Conservation (phyloP, 2,329 filamentous ascomycete genomes). For the Elsinoe arachidis region DNA sequence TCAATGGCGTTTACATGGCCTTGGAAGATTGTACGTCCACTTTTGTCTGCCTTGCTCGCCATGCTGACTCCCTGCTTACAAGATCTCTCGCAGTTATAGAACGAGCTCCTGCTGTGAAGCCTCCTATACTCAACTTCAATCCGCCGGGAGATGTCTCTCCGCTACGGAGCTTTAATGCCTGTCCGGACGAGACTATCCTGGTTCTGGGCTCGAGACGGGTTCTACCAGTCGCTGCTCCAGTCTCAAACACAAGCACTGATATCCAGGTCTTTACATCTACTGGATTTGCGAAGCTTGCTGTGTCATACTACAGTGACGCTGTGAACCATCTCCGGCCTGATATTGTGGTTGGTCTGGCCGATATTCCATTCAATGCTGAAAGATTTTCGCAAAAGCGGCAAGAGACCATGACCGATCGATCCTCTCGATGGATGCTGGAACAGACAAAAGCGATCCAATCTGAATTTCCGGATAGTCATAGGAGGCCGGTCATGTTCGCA, state of each 20-base stretch:
- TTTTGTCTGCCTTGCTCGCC: background rate
- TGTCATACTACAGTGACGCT: constrained; percentile 59
- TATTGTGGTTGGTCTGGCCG: constrained; percentile 68
- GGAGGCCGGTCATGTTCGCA: constrained; percentile 49
- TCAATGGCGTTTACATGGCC: constrained; percentile 67
- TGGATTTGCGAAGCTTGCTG: constrained; percentile 65
- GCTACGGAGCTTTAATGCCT: constrained; percentile 68
- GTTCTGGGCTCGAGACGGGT: constrained; percentile 70
- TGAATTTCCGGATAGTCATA: background rate
- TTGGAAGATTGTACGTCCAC: constrained; percentile 78
- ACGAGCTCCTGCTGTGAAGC: constrained; percentile 41
- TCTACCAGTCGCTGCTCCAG: constrained; percentile 67
- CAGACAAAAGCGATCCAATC: constrained; percentile 42
- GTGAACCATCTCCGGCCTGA: constrained; percentile 64
- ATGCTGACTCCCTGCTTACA: constrained; percentile 29
- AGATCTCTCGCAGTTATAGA: constrained; percentile 51
- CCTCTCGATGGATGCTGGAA: constrained; percentile 69
- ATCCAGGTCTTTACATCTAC: constrained; percentile 78
- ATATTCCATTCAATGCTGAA: constrained; percentile 52
- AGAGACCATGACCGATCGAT: constrained; percentile 76
- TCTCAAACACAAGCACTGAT: constrained; percentile 44
- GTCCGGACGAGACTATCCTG: constrained; percentile 56
- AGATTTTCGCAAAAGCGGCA: constrained; percentile 53
- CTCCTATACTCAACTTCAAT: constrained; percentile 45
- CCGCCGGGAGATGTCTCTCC: constrained; percentile 41